Evolutionary conservation across 1,139 yeast species (phyloP).

Genomic region (Protomyces inouyei): DNA sequence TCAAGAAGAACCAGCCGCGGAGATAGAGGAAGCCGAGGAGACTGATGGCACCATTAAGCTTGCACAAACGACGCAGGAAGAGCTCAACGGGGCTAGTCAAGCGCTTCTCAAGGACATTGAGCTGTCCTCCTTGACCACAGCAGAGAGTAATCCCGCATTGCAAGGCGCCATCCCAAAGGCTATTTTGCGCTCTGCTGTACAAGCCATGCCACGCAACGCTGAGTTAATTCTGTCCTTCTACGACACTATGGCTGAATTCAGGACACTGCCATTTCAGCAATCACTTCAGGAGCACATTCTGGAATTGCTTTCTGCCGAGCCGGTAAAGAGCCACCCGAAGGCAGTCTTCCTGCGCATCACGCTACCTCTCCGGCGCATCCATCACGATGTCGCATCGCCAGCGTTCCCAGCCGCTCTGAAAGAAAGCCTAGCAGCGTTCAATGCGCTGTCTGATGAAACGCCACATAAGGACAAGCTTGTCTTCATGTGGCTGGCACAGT

Average conservation of each 20-base stretch:
- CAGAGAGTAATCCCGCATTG: slow-evolving; percentile 23
- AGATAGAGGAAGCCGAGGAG: slow-evolving; percentile 9
- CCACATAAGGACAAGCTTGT: neutral
- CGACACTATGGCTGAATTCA: slow-evolving; percentile 2
- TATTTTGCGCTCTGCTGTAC: slow-evolving; percentile 6
- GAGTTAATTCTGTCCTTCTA: slow-evolving; percentile 3
- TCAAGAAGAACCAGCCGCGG: neutral
- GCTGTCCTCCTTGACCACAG: slow-evolving; percentile 11
- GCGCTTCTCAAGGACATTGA: slow-evolving; percentile 20
- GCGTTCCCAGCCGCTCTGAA: slow-evolving; percentile 23
- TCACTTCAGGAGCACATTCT: neutral
- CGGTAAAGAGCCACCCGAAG: neutral
- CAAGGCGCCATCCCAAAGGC: slow-evolving; percentile 25
- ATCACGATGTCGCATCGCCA: slow-evolving; percentile 7
- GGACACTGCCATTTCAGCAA: slow-evolving; percentile 5
- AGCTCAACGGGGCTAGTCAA: neutral
- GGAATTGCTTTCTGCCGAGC: neutral
- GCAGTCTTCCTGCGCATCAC: slow-evolving; percentile 15
- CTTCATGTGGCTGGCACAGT: slow-evolving; percentile 1
- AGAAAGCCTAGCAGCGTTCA: slow-evolving; percentile 1
- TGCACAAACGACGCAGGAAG: slow-evolving; percentile 4
- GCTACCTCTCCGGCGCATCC: slow-evolving; percentile 3
- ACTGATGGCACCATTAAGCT: slow-evolving; percentile 9
- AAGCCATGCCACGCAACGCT: slow-evolving; percentile 9
- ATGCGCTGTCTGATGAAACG: neutral